Evolutionary conservation across 192 early-diverging fungal genomes (phyloP), one percentile per base, ranked within the genome.

Genomic region (Coemansia sp.): DNA sequence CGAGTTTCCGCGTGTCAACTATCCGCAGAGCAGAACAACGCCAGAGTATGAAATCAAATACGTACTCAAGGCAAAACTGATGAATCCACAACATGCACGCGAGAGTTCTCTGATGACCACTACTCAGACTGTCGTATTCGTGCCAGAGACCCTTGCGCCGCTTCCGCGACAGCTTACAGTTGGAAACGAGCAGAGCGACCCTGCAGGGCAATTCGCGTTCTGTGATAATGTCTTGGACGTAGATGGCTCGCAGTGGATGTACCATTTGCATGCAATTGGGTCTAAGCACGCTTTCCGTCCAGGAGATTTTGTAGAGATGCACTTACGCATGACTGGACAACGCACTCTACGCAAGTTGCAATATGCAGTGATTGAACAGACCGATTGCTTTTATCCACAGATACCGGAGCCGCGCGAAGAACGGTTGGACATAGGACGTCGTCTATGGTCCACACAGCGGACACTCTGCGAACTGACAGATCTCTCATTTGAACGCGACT

Each of bases 1-100:
- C 73, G 73, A 74, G 54, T 75, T 81, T 38, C 73, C 73, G 18
- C 73, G 72, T 54, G 69, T 72, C 19, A 81, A 81, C 60, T 81
- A 75, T 28, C 78, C 78, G 25, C 65, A 72, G 32, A 81, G 65
- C 68, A 34, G 54, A 25, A 19, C 58, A 0, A 71, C 78, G 1
- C 7, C 53, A 9, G 78, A 81, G 24, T 75, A 75, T 48, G 64
- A 67, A 9, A 81, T 81, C 21, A 60, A 64, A 44, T 81, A 81
- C 52, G 56, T 56, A 51, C 58, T 81, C 5, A 62, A 63, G 44
- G 78, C 78, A 14, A 63, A 65, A 24, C 54, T 81, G 12, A 48
- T 77, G 3, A 19, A 49, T 23, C 52, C 65, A 3, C 62, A 38
- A 6, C 38, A 56, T 12, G 52, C 62, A n/a, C 53, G 24, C 53